phyloP scores from a whole-genome alignment of 1,284 basidiomycete species.

The Tylopilus sp. region DNA sequence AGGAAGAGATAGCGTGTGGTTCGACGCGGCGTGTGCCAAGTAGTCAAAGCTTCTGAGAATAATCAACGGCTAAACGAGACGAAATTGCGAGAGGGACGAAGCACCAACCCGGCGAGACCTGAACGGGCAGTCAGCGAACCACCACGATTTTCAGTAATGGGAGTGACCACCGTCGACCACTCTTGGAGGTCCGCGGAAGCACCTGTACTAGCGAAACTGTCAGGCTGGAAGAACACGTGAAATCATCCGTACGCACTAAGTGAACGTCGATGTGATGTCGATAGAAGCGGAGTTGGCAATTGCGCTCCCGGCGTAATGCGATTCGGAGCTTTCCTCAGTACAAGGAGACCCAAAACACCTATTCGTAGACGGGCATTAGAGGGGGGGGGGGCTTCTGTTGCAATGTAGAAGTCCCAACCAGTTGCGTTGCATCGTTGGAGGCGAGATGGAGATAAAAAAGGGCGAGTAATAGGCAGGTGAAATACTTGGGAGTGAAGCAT shows the following conservation, averaged over 20 bases:
- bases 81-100: neutral
- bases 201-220: slow-evolving; percentile 4
- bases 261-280: neutral
- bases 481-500: neutral
- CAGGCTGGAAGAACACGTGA: neutral
- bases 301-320: neutral
- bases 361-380: slow-evolving; percentile 4
- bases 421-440: slow-evolving; percentile 12
- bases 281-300: neutral
- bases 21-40: neutral
- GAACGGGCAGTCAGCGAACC: neutral
- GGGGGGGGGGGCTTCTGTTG: neutral
- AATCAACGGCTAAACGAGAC: neutral
- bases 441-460: neutral
- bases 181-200: neutral
- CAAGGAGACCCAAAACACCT: slow-evolving; percentile 1
- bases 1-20: neutral
- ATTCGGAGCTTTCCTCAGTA: neutral
- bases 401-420: slow-evolving; percentile 6
- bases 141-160: slow-evolving; percentile 1
- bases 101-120: slow-evolving; percentile 14
- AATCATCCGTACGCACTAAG: slow-evolving; percentile 9
- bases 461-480: neutral
- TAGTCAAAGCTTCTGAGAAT: slow-evolving; percentile 5
- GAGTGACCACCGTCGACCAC: neutral